Conservation (phyloP, 345 rosid species). For the Citrus maxima region DNA sequence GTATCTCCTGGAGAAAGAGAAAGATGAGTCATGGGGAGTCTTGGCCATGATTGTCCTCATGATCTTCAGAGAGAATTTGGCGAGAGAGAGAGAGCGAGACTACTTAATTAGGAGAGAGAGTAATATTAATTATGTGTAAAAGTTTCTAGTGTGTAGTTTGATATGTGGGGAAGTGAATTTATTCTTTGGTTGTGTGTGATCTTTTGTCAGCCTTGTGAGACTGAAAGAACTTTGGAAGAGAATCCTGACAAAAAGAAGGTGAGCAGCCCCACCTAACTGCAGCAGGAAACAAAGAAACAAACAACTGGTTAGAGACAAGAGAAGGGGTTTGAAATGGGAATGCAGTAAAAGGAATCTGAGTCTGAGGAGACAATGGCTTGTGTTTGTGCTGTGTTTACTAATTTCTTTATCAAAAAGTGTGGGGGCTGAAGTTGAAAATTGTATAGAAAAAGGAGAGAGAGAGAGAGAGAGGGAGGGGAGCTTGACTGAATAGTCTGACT, state of each 20-base stretch:
- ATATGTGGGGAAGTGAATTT: slow-evolving; percentile 15
- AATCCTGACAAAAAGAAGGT: slow-evolving; percentile 54
- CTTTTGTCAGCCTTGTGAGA: slow-evolving; percentile 29
- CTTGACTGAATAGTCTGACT: slow-evolving; percentile 14
- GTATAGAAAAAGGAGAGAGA: neutral
- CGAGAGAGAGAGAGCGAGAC: neutral
- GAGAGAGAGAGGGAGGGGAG: neutral
- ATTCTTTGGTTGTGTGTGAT: neutral
- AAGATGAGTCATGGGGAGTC: slow-evolving; percentile 69
- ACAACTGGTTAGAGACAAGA: slow-evolving; percentile 10
- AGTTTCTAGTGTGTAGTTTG: neutral
- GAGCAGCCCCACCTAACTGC: slow-evolving; percentile 77
- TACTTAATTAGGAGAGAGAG: neutral
- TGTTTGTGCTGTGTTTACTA: neutral
- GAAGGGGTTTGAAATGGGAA: neutral
- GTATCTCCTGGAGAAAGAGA: slow-evolving; percentile 88
- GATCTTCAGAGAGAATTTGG: slow-evolving; percentile 11
- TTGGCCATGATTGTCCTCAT: slow-evolving; percentile 73
- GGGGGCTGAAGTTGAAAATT: slow-evolving; percentile 19
- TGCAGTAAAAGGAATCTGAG: slow-evolving; percentile 17
- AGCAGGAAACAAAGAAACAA: slow-evolving; percentile 17
- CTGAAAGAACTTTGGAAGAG: slow-evolving; percentile 19
- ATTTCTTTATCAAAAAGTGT: slow-evolving; percentile 27
- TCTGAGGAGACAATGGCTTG: slow-evolving; percentile 19
- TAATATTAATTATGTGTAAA: neutral